Evolutionary conservation across 441 rosid genomes (phyloP), one percentile per base, ranked within the genome.

Genomic region (Croton setiger): DNA sequence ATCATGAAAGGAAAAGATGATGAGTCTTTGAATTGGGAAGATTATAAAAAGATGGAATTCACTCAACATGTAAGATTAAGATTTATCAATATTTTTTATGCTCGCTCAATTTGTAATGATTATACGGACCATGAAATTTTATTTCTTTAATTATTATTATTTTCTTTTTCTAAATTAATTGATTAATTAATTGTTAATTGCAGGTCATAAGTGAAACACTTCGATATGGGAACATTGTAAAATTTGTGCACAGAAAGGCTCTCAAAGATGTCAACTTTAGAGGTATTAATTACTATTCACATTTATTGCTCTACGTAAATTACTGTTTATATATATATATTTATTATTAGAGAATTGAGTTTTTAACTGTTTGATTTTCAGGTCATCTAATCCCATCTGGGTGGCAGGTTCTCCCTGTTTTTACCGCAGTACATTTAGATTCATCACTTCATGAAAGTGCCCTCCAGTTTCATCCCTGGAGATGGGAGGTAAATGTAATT

Each of bases 151-250:
- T 31, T 47, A 0, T 44, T 7, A 0, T 44, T 44, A 0, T 39
- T 20, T 33, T 27, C 12, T 4, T 11, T 27, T 12, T 10, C 18
- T 45, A 20, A 58, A 68, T 68, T 13, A 13, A 58, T 56, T 43
- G 55, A 49, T 49, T n/a, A 35, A 33, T 18, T 35, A 51, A 63
- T 14, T 59, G 17, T 45, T 39, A 18, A 52, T 59, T 75, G 45
- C 54, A 87, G 92, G 88, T 87, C 65, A 87, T 87, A 74, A 82
- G 67, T 67, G 92, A 87, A 69, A 79, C 88, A 15, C 77, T 87
- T 20, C 78, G 92, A 64, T 75, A 49, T 3, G 92, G 89, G 13
- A 87, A 85, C 75, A 45, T 87, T 14, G 87, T 87, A 63, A 85
- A 82, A 54, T 84, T 84, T 76, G 89, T 87, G 61, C 87, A 83